Percentiles rank a stretch among this genome's conserved stretches.
Evolutionary conservation across 1,139 yeast species (phyloP).

Genomic region (Yarrowia galli): DNA sequence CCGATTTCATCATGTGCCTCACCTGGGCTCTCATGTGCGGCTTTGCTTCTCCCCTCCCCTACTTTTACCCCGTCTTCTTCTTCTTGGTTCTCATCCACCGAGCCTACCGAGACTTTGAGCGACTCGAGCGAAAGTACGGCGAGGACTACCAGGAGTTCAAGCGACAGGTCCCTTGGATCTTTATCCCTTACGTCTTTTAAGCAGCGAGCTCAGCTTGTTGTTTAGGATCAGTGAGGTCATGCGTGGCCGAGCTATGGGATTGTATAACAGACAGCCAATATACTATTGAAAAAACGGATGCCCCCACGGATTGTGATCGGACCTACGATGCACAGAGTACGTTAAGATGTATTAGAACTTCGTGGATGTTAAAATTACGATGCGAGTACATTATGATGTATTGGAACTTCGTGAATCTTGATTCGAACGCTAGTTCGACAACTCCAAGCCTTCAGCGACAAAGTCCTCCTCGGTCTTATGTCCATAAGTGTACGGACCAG

Average conservation of each 20-base stretch:
- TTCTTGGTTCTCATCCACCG: slow-evolving; percentile 86
- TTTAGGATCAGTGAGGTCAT: background rate
- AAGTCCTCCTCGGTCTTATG: slow-evolving; percentile 14
- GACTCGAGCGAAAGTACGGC: slow-evolving; percentile 88
- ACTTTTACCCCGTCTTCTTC: slow-evolving; percentile 95
- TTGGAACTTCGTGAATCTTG: no score
- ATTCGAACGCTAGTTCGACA: no score
- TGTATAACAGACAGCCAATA: slow-evolving; percentile 31
- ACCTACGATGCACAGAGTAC: no score
- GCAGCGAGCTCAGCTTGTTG: background rate
- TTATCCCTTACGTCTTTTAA: slow-evolving; percentile 84
- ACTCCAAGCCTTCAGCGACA: background rate
- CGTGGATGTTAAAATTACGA: no score
- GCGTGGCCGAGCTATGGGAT: background rate
- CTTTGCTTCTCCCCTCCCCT: slow-evolving; percentile 83
- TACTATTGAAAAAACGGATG: background rate
- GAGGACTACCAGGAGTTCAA: slow-evolving; percentile 90
- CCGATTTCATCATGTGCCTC: slow-evolving; percentile 85
- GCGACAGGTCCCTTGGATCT: slow-evolving; percentile 88
- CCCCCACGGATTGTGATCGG: no score
- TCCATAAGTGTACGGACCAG: background rate
- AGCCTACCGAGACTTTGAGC: slow-evolving; percentile 82
- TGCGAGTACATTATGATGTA: no score
- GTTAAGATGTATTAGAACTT: no score
- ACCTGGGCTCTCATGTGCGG: slow-evolving; percentile 96